Evolutionary conservation across 768 basidiomycete genomes (phyloP), one percentile per base, ranked within the genome.

Genomic region (Pisolithus microcarpus): DNA sequence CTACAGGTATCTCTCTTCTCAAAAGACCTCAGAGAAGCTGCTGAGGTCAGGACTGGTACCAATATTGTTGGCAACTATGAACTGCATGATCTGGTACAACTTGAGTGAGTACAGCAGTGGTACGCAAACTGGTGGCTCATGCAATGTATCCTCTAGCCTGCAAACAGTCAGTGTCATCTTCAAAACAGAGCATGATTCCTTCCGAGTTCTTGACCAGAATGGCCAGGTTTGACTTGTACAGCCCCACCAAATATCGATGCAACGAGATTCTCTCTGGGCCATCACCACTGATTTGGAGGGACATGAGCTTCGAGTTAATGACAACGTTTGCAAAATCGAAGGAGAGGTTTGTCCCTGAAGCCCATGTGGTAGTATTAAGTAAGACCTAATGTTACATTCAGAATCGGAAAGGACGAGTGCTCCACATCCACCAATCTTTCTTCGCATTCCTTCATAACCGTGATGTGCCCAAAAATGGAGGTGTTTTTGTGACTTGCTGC

Each of bases 121-220:
- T 37, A 24, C 43, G 34, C 40, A 18, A 9, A 19, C 15, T 48
- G 44, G 37, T 56, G 50, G 21, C 51, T 38, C 55, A 56, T 52
- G 57, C 60, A 40, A 9, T 28, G 42, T 15, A 15, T 43, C 18
- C 36, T 26, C 15, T 39, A 97, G 93, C 67, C 78, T 82, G 26
- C 89, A 93, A 66, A 95, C 92, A 4, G 91, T 93, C 34, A 95
- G 93, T 64, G 91, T 98, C 53, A 96, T 98, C 56, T 96, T 87
- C 79, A 94, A 95, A 67, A 94, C 93, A 1, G 96, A 98, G 65
- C 84, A 91, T 11, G 91, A 92, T 63, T 84, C 91, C 7, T 92
- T 99, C 81, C 89, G 92, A 50, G 87, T 99, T 2, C 76, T 98
- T 47, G 94, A 98, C 62, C 95, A 97, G 64, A 86, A 91, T 58